Conservation (phyloP, 1,139 yeast genomes). For the Hemisphaericaspora xylanilytica region DNA sequence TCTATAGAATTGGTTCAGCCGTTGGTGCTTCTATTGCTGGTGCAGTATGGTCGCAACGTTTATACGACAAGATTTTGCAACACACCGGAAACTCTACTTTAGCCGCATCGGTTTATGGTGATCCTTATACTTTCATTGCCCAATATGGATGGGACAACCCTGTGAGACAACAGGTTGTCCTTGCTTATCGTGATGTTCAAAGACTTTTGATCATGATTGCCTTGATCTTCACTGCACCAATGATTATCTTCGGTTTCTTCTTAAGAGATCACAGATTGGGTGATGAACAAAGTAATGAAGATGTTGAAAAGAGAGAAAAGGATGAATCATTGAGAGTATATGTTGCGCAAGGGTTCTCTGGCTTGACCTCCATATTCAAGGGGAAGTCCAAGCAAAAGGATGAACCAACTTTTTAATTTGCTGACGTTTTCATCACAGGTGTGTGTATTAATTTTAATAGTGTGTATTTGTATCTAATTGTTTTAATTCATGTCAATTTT, state of each 20-base stretch:
- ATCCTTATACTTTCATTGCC: slow-evolving; percentile 28
- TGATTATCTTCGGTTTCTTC: slow-evolving; percentile 29
- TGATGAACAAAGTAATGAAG: slow-evolving; percentile 21
- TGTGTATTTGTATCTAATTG: not conserved
- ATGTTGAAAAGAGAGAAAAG: slow-evolving; percentile 11
- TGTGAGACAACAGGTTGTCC: slow-evolving; percentile 29
- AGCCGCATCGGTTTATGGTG: slow-evolving; percentile 28
- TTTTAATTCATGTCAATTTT: not conserved
- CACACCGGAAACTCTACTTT: slow-evolving; percentile 19
- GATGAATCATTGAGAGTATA: slow-evolving; percentile 9
- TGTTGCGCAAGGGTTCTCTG: slow-evolving; percentile 2
- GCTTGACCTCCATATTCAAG: not conserved
- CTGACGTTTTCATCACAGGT: no score
- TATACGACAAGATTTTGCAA: slow-evolving; percentile 18
- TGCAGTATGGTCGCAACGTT: slow-evolving; percentile 37
- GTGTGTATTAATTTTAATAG: no score
- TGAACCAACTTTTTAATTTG: not conserved
- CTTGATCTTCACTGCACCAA: slow-evolving; percentile 33
- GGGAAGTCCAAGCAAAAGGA: not conserved
- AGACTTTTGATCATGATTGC: slow-evolving; percentile 31
- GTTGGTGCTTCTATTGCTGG: slow-evolving; percentile 37
- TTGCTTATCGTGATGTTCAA: slow-evolving; percentile 35
- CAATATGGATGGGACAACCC: slow-evolving; percentile 33
- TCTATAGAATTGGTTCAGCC: slow-evolving; percentile 37
- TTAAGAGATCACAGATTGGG: slow-evolving; percentile 34